A percentile compares a stretch with the other conserved stretches of the same genome.
phyloP scores from a whole-genome alignment of 768 basidiomycete genomes.

The Lentinus brumalis region DNA sequence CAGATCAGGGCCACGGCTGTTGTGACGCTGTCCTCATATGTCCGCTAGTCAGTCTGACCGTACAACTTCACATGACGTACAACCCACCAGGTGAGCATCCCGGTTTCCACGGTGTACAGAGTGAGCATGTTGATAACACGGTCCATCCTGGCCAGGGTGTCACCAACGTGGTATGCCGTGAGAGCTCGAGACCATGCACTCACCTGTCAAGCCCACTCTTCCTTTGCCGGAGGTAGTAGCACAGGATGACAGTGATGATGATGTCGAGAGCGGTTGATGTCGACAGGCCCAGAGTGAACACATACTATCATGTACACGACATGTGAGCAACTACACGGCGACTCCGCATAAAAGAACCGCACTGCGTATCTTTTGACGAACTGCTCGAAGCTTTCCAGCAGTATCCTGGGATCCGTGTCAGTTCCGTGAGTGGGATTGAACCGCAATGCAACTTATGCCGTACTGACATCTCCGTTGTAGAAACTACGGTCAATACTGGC shows the following conservation, averaged over 20 bases:
- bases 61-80: neutral
- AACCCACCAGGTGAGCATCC: conserved; percentile 26
- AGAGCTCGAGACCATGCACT: neutral
- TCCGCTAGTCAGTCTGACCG: neutral
- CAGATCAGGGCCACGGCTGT: conserved; percentile 25
- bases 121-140: conserved; percentile 25
- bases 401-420: conserved; percentile 9
- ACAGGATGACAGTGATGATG: conserved; percentile 23
- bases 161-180: neutral
- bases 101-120: conserved; percentile 28
- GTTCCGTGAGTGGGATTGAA: no score
- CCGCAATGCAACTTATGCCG: no score
- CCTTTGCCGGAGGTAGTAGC: conserved; percentile 22
- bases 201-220: conserved; percentile 18
- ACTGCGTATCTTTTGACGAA: conserved; percentile 17
- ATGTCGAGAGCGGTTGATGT: conserved; percentile 26
- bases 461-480: conserved; percentile 16
- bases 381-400: conserved; percentile 7
- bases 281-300: conserved; percentile 27
- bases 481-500: conserved; percentile 3
- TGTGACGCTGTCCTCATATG: conserved; percentile 10
- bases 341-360: neutral
- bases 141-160: conserved; percentile 21
- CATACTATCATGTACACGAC: conserved; percentile 19
- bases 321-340: no score